Conservation (phyloP, 2,329 filamentous ascomycete species). For the Canariomyces notabilis region DNA sequence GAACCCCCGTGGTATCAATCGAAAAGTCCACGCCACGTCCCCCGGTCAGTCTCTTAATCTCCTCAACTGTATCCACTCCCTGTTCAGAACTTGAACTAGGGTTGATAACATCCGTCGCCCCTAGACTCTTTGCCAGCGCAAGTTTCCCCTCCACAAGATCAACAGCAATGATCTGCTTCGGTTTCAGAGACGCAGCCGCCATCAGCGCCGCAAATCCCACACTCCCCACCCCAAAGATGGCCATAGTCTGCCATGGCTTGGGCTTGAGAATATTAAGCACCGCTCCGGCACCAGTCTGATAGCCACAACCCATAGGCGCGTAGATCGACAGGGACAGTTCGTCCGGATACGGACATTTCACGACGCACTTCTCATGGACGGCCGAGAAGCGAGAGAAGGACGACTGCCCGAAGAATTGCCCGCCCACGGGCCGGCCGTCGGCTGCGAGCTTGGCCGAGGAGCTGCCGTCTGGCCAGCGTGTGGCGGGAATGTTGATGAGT, state of each 20-base stretch:
- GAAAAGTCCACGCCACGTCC: constrained; percentile 11
- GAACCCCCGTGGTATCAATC: constrained; percentile 23
- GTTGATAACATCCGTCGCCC: constrained; percentile 40
- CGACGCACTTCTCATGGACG: constrained; percentile 23
- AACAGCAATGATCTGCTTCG: constrained; percentile 38
- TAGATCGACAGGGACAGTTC: constrained; percentile 30
- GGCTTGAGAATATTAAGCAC: constrained; percentile 34
- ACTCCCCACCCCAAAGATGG: constrained; percentile 36
- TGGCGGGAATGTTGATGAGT: constrained; percentile 24
- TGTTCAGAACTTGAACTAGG: constrained; percentile 19
- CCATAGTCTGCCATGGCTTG: constrained; percentile 26
- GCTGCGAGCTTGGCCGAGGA: constrained; percentile 1
- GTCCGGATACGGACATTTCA: constrained; percentile 24
- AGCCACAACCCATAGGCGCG: constrained; percentile 39
- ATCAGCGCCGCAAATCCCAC: constrained; percentile 38
- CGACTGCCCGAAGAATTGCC: constrained; percentile 33
- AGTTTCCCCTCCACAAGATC: constrained; percentile 40
- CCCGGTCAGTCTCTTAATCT: constrained; percentile 3
- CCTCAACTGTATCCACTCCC: not conserved
- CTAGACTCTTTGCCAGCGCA: constrained; percentile 38
- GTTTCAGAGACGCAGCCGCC: constrained; percentile 30
- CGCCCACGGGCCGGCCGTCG: constrained; percentile 19
- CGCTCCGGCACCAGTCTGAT: constrained; percentile 40
- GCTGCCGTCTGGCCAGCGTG: constrained; percentile 8
- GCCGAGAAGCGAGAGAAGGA: constrained; percentile 27